Evolutionary conservation across 352 stramenopile genomes (phyloP), one percentile per base, ranked within the genome.

Genomic region (Phytopythium kandeliae): DNA sequence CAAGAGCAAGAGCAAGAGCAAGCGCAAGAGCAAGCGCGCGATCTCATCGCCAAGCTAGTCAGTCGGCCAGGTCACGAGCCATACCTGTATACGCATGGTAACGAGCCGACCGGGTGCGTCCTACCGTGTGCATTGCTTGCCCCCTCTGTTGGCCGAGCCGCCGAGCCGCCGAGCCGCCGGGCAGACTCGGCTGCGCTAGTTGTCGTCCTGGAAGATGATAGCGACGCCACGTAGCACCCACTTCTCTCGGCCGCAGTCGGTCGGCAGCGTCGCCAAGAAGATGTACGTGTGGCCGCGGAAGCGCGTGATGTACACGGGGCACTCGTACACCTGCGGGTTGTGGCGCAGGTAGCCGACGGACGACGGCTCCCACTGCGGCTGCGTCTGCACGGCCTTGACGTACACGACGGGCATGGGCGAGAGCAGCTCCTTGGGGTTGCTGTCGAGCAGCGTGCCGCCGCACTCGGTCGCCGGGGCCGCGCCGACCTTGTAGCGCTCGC

Each of bases 221-320:
- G 92, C 92, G 35, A 97, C 95, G 49, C 92, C 95, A 33, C 89
- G 90, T 15, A 98, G 63, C 2, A 97, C 86, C 96, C 96, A 99
- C 66, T 98, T 98, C 33, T 95, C 85, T 45, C 86, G 71, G 21
- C 78, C 81, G 47, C 79, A 92, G 57, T 93, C 78, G 1, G 92
- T 98, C 37, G 94, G 95, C 22, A 99, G 67, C 38, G 96, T 98
- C 9, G 95, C 93, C 34, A 98, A 67, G 57, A 98, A 98, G 35
- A 98, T 87, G 67, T 98, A 98, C 25, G 92, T 98, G 50, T 96
- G 91, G 2, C 96, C 95, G 25, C 96, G 85, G 71, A 98, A 97
- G n/a, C 87, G 96, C 12, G 96, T 99, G 37, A 97, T 89, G 67
- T 98, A 99, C 16, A 98, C 89, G 10, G 96, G 96, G 41, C 89